A percentile compares a stretch with the other conserved stretches of the same genome.
phyloP scores from a whole-genome alignment of 208 protist genomes.

The Trypanosoma caninum region DNA sequence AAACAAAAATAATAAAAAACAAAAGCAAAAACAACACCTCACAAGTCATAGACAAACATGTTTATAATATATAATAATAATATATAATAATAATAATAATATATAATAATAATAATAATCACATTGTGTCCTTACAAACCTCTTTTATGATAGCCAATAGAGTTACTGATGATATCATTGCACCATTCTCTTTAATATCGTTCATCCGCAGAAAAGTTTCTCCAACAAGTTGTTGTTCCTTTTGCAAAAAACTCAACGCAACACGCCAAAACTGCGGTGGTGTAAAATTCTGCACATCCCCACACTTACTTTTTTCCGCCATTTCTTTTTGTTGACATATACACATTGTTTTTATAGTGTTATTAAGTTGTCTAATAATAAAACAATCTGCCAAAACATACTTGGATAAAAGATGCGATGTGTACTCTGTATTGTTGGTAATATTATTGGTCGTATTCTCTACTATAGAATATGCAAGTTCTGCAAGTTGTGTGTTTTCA shows the following conservation, averaged over 20 bases:
- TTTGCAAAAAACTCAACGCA: constrained; percentile 8
- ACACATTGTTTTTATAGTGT: not conserved
- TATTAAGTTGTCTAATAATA: constrained; percentile 13
- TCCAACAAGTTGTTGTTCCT: constrained; percentile 11
- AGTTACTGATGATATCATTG: not conserved
- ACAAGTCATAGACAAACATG: too few relatives aligned
- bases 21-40: too few relatives aligned
- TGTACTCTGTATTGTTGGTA: not conserved
- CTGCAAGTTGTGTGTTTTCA: not conserved
- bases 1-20: too few relatives aligned
- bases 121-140: not conserved
- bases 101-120: not conserved
- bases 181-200: not conserved
- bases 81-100: too few relatives aligned
- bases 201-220: not conserved
- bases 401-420: not conserved
- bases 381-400: constrained; percentile 26
- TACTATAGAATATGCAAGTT: too few relatives aligned
- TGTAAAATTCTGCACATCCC: not conserved
- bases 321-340: not conserved
- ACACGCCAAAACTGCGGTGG: constrained; percentile 12
- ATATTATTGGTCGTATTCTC: not conserved
- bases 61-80: too few relatives aligned
- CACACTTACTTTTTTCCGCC: too few relatives aligned
- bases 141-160: constrained; percentile 19